Conservation (phyloP, 768 basidiomycete species). For the Tephrocybe sp. region DNA sequence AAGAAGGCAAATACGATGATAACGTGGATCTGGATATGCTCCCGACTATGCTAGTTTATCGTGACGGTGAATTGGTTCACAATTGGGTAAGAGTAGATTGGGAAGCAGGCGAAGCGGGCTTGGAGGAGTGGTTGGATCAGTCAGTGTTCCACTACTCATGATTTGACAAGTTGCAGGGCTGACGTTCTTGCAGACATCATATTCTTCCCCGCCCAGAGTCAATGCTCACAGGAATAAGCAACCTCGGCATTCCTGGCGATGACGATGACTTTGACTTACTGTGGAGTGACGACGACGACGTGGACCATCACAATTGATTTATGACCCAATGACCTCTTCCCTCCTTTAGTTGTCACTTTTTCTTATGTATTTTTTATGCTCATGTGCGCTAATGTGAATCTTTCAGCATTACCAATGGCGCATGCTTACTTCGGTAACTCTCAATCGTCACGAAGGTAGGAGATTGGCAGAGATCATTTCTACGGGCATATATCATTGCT, state of each 20-base stretch:
- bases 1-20: constrained; percentile 46
- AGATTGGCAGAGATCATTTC: too few species aligned
- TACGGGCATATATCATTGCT: too few species aligned
- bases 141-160: constrained; percentile 27
- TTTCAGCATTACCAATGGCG: too few species aligned
- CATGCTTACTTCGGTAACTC: too few species aligned
- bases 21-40: constrained; percentile 76
- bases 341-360: not conserved
- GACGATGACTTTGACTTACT: constrained; percentile 52
- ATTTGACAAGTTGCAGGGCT: not conserved
- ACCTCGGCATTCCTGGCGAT: constrained; percentile 48
- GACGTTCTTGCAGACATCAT: constrained; percentile 30
- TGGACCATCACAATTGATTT: constrained; percentile 5
- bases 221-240: constrained; percentile 31
- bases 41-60: constrained; percentile 76
- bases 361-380: not conserved
- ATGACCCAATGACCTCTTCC: not conserved
- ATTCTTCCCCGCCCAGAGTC: constrained; percentile 34
- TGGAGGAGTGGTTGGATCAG: constrained; percentile 69
- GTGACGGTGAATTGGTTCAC: constrained; percentile 77
- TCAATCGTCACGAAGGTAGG: too few species aligned
- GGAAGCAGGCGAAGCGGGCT: constrained; percentile 68
- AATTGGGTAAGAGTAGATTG: constrained; percentile 89
- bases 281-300: constrained; percentile 50
- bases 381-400: not conserved